Conservation (phyloP, 73 alveolate genomes). For the Tetrahymena thermophila region DNA sequence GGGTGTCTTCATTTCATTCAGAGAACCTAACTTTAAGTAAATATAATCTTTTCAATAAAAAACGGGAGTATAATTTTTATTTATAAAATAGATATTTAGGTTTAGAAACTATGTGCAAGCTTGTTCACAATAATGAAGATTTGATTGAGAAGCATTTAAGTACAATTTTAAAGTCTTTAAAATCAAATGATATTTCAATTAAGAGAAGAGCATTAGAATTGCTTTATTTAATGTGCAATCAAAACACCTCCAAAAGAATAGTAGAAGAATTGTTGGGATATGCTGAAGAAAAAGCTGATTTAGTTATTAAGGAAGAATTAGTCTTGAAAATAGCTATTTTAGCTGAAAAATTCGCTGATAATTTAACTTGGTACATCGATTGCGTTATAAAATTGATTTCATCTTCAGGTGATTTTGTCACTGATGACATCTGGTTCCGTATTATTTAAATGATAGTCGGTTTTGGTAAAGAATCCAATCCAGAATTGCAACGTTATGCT, state of each 20-base stretch:
- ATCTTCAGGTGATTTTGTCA: constrained; percentile 96
- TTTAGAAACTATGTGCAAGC: constrained; percentile 93
- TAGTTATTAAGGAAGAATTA: constrained; percentile 90
- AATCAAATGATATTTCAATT: constrained; percentile 94
- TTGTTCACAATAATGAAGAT: constrained; percentile 65
- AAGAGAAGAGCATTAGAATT: constrained; percentile 96
- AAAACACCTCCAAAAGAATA: constrained; percentile 76
- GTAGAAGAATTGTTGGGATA: constrained; percentile 90
- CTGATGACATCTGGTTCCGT: constrained; percentile 94
- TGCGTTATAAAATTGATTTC: constrained; percentile 90
- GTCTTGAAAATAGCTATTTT: constrained; percentile 93
- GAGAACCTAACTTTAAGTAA: constrained; percentile 84
- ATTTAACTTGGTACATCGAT: constrained; percentile 95
- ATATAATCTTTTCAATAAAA: not conserved
- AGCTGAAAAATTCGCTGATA: constrained; percentile 94
- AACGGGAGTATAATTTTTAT: not conserved
- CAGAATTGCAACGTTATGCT: constrained; percentile 83
- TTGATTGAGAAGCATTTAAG: constrained; percentile 79
- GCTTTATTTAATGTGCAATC: constrained; percentile 82
- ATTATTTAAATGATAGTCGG: constrained; percentile 93
- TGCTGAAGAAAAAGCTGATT: constrained; percentile 88
- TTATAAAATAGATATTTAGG: constrained; percentile 75
- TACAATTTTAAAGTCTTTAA: constrained; percentile 72
- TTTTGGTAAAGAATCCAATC: constrained; percentile 86
- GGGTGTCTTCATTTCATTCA: constrained; percentile 88